Evolutionary conservation across 2,329 filamentous ascomycete species (phyloP).

Genomic region (Claviceps cyperi): DNA sequence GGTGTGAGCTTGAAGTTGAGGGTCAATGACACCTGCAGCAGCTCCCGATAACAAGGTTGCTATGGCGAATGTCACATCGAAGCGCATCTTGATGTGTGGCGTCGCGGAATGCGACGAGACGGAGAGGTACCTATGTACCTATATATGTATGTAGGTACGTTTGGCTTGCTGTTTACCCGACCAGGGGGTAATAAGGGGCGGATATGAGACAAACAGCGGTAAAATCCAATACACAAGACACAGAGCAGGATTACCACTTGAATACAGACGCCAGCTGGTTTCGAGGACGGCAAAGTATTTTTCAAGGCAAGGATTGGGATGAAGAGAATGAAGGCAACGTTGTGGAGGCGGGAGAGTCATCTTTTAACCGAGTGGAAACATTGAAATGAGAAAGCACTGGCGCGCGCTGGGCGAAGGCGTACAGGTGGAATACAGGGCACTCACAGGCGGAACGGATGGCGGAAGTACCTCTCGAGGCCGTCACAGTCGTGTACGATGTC

Average conservation of each 20-base stretch:
- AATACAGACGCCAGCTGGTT: too few species aligned
- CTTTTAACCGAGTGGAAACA: not conserved
- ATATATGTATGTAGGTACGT: too few species aligned
- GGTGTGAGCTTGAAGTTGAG: conserved; percentile 10
- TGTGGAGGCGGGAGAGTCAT: not conserved
- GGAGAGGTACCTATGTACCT: not conserved
- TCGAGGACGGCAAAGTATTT: too few species aligned
- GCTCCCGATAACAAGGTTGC: conserved; percentile 4
- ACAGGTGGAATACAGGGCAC: not conserved
- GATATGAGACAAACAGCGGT: not conserved
- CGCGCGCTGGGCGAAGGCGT: not conserved
- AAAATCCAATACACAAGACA: not conserved
- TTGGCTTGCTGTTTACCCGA: not conserved
- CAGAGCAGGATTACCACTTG: too few species aligned
- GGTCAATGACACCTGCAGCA: conserved; percentile 6
- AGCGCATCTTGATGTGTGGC: conserved; percentile 6
- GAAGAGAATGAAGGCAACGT: too few species aligned
- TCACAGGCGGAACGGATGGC: not conserved
- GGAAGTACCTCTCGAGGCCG: not conserved
- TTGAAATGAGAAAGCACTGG: not conserved
- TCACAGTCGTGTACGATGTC: too few species aligned
- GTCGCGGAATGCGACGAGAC: not conserved
- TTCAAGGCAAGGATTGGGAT: too few species aligned
- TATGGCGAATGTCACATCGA: conserved; percentile 5
- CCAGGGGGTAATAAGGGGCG: not conserved